Conservation (phyloP, 176 grass and related monocot species). For the Paspalum notatum region DNA sequence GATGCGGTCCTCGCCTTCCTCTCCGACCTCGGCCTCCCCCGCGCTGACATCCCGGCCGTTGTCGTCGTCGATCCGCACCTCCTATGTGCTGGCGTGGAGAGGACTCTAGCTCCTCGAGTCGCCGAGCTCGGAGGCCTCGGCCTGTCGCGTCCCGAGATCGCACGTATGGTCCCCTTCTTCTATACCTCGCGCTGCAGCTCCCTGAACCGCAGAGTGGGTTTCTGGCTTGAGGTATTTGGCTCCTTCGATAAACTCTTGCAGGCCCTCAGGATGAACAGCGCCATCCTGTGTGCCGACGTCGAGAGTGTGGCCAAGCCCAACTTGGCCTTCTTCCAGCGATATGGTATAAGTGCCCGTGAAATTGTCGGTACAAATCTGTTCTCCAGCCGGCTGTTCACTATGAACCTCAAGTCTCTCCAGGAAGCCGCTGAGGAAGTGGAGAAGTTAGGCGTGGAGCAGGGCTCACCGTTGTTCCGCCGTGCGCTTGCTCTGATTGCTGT, state of each 20-base stretch:
- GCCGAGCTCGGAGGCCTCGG: constrained; percentile 18
- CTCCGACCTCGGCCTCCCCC: constrained; percentile 25
- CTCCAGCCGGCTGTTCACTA: constrained; percentile 7
- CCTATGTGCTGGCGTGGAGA: constrained; percentile 35
- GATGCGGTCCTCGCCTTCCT: constrained; percentile 44
- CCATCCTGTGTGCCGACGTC: not conserved
- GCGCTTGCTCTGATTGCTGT: not conserved
- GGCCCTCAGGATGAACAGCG: not conserved
- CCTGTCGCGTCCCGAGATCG: constrained; percentile 26
- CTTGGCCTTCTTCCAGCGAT: constrained; percentile 33
- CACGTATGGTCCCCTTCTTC: constrained; percentile 11
- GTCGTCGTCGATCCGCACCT: not conserved
- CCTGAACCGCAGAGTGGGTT: not conserved
- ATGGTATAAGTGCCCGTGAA: not conserved
- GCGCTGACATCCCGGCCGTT: not conserved
- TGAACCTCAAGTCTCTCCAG: not conserved
- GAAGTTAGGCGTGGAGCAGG: constrained; percentile 21
- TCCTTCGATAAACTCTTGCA: constrained; percentile 19
- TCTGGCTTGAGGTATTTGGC: constrained; percentile 40
- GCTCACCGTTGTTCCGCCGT: not conserved
- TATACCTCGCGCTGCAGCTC: not conserved
- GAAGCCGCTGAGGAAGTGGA: not conserved
- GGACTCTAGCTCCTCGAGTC: constrained; percentile 4
- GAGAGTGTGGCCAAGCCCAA: constrained; percentile 45
- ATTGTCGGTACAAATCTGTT: not conserved